Base-by-base conservation (phyloP, 192 early-diverging fungal genomes). In the Coemansia sp. region DNA sequence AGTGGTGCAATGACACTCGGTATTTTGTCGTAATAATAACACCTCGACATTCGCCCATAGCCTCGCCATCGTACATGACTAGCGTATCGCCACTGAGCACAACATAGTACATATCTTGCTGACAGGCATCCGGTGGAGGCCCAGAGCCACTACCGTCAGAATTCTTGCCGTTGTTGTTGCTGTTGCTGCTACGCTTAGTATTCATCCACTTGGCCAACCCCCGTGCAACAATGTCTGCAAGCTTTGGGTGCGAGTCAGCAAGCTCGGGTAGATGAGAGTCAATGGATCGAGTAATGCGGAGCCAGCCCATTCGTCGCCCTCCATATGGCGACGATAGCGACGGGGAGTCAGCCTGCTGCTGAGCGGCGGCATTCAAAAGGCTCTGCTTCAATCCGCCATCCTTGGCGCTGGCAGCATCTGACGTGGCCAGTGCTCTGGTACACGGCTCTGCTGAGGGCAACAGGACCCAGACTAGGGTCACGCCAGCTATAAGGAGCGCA, bases 1-100 rank as follows among this genome's bases (percentile, higher is more conserved):
- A 56, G 59, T 76, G 74, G 39, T 86, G 85, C 50, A 90, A 73
- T 8, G 81, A 72, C 18, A 95, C 87, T 9, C 77, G 66, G 73
- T 89, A 88, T 58, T 92, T 79, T 6, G 85, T 73, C 71, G 94
- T 66, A 9, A 85, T 79, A n/a, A 94, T 88, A 3, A 94, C 89
- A 11, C 89, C 86, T n/a, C 86, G 83, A 73, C 93, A 93, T 46
- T 94, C 91, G 18, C 81, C 43, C 76, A 89, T 86, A 9, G 85
- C 74, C 50, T 94, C 94, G 38, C 87, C 85, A 43, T 92, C 88
- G 66, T 96, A 96, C 56, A 96, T 74, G 39, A 91, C 91, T 53
- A 96, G 79, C n/a, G 89, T 90, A 33, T 89, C 85, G 60, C 90
- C 88, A 37, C 89, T 89, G 59, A 96, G 74, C 0, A 93, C 90